Percentiles rank a stretch among this genome's conserved stretches.
These are phyloP conservation scores for Saccharomyces hybrid DNA, from an alignment of 1,139 yeast species.

Conservation along the genomic window DNA sequence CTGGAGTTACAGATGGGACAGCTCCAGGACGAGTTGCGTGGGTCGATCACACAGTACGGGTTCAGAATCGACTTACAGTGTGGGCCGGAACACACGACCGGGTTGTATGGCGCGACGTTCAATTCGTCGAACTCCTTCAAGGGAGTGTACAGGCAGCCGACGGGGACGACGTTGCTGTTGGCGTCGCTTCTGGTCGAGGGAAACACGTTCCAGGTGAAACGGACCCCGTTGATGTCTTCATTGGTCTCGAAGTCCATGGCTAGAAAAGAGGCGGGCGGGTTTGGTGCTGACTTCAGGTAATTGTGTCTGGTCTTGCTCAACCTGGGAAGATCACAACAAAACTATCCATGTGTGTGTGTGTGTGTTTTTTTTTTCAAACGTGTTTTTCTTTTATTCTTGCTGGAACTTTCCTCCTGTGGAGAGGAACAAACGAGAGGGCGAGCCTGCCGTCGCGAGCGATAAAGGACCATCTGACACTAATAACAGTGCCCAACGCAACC, in stretches of 20 bases:
- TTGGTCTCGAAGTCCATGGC: slow-evolving; percentile 66
- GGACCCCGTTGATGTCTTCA: slow-evolving; percentile 84
- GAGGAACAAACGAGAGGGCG: not conserved
- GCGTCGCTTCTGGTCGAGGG: slow-evolving; percentile 92
- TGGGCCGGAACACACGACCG: slow-evolving; percentile 70
- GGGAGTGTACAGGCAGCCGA: slow-evolving; percentile 92
- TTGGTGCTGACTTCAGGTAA: not conserved
- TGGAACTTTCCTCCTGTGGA: not conserved
- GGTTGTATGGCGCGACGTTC: slow-evolving; percentile 82
- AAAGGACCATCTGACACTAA: not conserved
- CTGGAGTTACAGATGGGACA: slow-evolving; percentile 83
- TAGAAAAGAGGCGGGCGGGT: not conserved
- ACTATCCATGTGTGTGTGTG: not conserved
- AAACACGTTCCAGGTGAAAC: slow-evolving; percentile 84
- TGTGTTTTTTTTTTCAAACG: not conserved
- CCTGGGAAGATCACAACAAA: not conserved
- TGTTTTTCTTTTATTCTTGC: slow-evolving; percentile 4
- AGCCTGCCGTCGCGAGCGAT: not conserved
- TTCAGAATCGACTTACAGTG: slow-evolving; percentile 82
- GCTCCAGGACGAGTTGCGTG: slow-evolving; percentile 75
- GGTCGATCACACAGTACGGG: slow-evolving; percentile 81
- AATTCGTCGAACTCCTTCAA: slow-evolving; percentile 71
- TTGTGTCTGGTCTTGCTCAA: not conserved
- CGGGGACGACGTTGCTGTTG: slow-evolving; percentile 85
- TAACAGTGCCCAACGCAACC: no score